Evolutionary conservation across 2,329 filamentous ascomycete genomes (phyloP), one percentile per base, ranked within the genome.

Genomic region (Cytospora piceicola): DNA sequence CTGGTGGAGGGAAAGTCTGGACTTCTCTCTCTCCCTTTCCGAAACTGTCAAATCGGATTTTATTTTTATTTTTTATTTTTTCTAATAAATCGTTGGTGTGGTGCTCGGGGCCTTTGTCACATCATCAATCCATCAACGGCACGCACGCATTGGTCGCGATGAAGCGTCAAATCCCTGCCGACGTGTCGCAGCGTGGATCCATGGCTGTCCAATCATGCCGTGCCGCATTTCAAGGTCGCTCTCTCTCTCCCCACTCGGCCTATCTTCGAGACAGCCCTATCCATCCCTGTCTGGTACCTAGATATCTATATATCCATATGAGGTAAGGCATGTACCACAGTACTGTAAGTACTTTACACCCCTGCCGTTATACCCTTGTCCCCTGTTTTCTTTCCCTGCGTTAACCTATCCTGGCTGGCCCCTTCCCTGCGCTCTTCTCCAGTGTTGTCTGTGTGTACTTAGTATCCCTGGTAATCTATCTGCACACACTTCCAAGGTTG

Each of bases 221-320:
- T 46, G 42, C 15, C 42, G 42, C 42, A 46, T 46, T 46, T 46
- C 42, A 46, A 46, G 42, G n/a, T n/a, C n/a, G n/a, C n/a, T n/a
- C 42, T 20, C 7, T 6, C 20, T n/a, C 27, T 29, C 17, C 42
- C 42, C 42, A 20, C 42, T 15, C 42, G 42, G 42, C 20, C 42
- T 46, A 46, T 46, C 42, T 46, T 46, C 42, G 17, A 46, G 42
- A 46, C 42, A 46, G 42, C 42, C 42, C 42, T 46, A 46, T 46
- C 42, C 17, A n/a, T 46, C 42, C 42, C 20, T 46, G 11, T 49
- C 46, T 12, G n/a, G n/a, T n/a, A 17, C 27, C 27, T 29, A 29
- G 27, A 5, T 29, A 29, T 29, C 3, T 29, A 29, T 29, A 4
- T 46, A 17, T 3, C n/a, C n/a, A n/a, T n/a, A n/a, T n/a, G n/a